Conservation (phyloP, 1,139 yeast genomes). For the Debaryomycetaceae sp. region DNA sequence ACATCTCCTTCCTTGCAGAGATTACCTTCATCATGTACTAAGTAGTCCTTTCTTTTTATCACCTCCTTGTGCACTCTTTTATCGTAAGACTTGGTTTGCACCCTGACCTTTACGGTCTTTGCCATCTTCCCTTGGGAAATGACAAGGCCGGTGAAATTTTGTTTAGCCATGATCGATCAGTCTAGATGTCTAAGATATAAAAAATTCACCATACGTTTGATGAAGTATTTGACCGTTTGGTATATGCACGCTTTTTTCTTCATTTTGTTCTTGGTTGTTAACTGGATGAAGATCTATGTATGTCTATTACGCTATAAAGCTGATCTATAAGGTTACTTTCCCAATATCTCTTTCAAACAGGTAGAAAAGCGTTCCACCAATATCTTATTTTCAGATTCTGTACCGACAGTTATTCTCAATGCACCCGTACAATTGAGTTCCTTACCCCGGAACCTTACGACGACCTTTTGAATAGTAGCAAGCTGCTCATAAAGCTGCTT, state of each 20-base stretch:
- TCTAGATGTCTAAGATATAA: background rate
- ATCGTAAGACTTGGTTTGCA: conserved; percentile 68
- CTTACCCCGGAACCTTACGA: conserved; percentile 84
- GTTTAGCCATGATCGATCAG: conserved; percentile 63
- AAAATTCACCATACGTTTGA: background rate
- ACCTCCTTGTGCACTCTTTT: conserved; percentile 72
- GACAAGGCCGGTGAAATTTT: conserved; percentile 87
- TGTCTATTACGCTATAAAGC: background rate
- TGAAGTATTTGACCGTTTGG: background rate
- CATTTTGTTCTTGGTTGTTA: no score
- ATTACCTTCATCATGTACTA: conserved; percentile 92
- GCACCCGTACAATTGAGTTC: conserved; percentile 90
- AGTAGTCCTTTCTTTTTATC: conserved; percentile 73
- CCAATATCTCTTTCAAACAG: conserved; percentile 12
- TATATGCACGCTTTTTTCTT: background rate
- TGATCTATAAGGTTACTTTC: background rate
- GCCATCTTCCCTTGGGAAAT: conserved; percentile 94
- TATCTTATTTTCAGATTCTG: conserved; percentile 62
- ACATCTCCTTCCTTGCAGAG: conserved; percentile 93
- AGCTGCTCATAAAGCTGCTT: conserved; percentile 57
- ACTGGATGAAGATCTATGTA: no score
- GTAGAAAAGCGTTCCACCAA: conserved; percentile 50
- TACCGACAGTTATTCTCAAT: conserved; percentile 83
- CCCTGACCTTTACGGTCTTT: conserved; percentile 92
- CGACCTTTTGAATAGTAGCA: conserved; percentile 74